Base-by-base conservation (phyloP, 2,329 filamentous ascomycete species). In the Aspergillus vadensis region DNA sequence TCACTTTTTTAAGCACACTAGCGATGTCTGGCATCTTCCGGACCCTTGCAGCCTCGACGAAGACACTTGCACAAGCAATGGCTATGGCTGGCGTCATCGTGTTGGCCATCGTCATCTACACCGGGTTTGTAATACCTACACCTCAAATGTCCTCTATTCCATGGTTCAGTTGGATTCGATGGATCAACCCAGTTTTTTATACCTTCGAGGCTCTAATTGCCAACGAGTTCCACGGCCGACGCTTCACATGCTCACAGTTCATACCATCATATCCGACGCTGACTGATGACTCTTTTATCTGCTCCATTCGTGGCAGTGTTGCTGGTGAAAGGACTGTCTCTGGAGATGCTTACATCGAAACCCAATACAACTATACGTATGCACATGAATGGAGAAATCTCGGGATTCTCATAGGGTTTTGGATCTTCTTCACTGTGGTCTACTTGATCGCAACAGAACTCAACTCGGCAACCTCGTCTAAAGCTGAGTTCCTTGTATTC, bases 401-500 rank as follows among this genome's bases (percentile, higher is more conserved):
- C 60, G 89, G 88, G 1, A 89, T 92, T 58, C 72, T 91, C 2
- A 70, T 88, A 15, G 88, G 74, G 0, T 90, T 91, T 73, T 74
- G 88, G 55, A 66, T 90, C 30, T 85, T 82, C 58, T 91, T 91
- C 76, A 84, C 88, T 76, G 60, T 74, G 3, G 65, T 88, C 1
- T 91, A 92, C 74, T 83, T 91, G 54, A 49, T 84, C 15, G 85
- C 85, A 0, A 83, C 84, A 0, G 89, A 92, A 69, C 65, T 89
- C 66, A 90, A 90, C 73, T 87, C 88, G 0, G 80, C 83, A 1
- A 85, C 83, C 0, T 78, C 80, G 1, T 89, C 85, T 55, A 87
- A 84, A 1, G 89, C 87, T 0, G 89, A 92, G 69, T 84, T 87
- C 1, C 82, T 92, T 1, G 86, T 92, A 9, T 92, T 91, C 71